Evolutionary conservation across 108 stramenopile genomes (phyloP).

Genomic region (Fistulifera pelliculosa): DNA sequence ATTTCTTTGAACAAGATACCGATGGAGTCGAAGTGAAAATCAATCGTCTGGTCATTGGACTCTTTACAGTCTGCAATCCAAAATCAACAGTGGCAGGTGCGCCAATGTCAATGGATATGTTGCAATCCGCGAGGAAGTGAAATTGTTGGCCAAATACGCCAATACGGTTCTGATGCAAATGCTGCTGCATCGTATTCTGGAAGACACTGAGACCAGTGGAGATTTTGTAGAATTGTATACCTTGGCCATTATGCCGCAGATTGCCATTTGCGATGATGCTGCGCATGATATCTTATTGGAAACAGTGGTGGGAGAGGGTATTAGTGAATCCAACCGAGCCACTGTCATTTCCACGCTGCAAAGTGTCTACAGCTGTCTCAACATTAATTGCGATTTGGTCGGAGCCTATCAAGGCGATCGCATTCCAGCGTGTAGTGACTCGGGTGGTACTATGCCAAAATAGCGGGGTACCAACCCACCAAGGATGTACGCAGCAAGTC

Average conservation of each 20-base stretch:
- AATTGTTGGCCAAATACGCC: slow-evolving; percentile 32
- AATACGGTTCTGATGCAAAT: slow-evolving; percentile 70
- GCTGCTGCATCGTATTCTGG: slow-evolving; percentile 46
- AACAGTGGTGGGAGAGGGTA: slow-evolving; percentile 13
- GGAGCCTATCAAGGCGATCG: slow-evolving; percentile 35
- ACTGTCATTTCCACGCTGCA: slow-evolving; percentile 26
- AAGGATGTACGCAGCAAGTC: slow-evolving; percentile 9
- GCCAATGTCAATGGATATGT: slow-evolving; percentile 17
- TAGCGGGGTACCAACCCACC: slow-evolving; percentile 20
- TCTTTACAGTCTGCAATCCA: slow-evolving; percentile 28
- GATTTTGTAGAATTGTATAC: slow-evolving; percentile 46
- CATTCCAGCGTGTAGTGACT: slow-evolving; percentile 24
- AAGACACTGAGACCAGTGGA: slow-evolving; percentile 17
- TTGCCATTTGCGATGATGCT: slow-evolving; percentile 33
- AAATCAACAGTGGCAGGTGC: slow-evolving; percentile 14
- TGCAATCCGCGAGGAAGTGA: slow-evolving; percentile 22
- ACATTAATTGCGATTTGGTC: slow-evolving; percentile 35
- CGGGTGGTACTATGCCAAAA: not conserved
- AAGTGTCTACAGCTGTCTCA: slow-evolving; percentile 35
- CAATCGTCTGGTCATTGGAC: slow-evolving; percentile 43
- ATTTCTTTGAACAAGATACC: slow-evolving; percentile 32
- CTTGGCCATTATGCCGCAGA: slow-evolving; percentile 34
- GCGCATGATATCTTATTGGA: slow-evolving; percentile 21
- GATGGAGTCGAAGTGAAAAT: slow-evolving; percentile 24
- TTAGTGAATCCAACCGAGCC: slow-evolving; percentile 6